Conservation (phyloP, 2,329 filamentous ascomycete species). For the Aureobasidium sp. region DNA sequence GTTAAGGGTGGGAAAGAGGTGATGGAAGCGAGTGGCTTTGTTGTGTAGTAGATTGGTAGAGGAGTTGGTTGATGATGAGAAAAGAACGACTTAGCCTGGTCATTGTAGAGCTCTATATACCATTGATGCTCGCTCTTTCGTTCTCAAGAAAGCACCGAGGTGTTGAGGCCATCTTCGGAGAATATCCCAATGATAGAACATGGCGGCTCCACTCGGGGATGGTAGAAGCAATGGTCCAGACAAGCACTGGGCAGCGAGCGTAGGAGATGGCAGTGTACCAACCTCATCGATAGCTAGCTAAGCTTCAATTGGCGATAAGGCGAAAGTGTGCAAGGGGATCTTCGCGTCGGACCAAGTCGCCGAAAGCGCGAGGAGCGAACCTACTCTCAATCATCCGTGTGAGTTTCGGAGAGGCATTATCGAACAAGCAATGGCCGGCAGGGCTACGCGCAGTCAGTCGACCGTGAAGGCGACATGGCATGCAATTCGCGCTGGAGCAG, state of each 20-base stretch:
- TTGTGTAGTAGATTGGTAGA: neutral
- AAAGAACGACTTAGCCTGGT: constrained; percentile 1
- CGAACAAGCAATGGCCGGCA: neutral
- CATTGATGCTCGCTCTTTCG: constrained; percentile 4
- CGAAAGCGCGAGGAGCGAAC: constrained; percentile 7
- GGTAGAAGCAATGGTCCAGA: neutral
- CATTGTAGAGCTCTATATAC: constrained; percentile 11
- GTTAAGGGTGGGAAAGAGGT: constrained; percentile 1
- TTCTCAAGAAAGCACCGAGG: constrained; percentile 6
- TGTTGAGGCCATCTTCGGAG: constrained; percentile 2
- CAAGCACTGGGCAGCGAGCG: constrained; percentile 4
- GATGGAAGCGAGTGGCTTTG: constrained; percentile 9
- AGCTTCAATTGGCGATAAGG: neutral
- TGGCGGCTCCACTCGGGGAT: constrained; percentile 6
- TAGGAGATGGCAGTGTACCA: constrained; percentile 4
- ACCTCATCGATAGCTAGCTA: constrained; percentile 1
- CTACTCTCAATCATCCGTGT: neutral
- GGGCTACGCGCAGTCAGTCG: neutral
- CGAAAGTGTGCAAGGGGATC: constrained; percentile 1
- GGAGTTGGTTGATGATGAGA: constrained; percentile 9
- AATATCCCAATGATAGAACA: constrained; percentile 6
- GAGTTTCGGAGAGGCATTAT: constrained; percentile 5
- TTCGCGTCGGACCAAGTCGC: constrained; percentile 1
- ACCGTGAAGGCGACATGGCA: neutral
- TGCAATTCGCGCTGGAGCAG: neutral